phyloP scores from a whole-genome alignment of 805 yeast genomes.

The Candida pseudoglaebosa region DNA sequence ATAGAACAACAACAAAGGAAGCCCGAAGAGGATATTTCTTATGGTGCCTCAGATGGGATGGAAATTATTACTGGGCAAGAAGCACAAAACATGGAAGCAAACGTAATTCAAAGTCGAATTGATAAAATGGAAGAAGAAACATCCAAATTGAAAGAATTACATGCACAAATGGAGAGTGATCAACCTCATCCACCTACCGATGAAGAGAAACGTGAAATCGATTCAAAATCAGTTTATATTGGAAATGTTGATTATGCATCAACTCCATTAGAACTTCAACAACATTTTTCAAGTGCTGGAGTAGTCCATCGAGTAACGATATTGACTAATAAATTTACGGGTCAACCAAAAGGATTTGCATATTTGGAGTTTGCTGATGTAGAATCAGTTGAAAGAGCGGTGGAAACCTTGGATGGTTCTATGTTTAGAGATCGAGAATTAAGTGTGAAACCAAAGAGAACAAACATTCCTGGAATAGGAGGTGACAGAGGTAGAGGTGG shows the following conservation, averaged over 20 bases:
- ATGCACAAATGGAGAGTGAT: constrained; percentile 26
- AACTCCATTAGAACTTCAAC: constrained; percentile 75
- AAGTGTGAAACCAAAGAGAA: constrained; percentile 73
- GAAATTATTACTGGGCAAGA: constrained; percentile 2
- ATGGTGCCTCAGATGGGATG: constrained; percentile 1
- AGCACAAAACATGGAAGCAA: neutral
- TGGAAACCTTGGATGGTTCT: constrained; percentile 57
- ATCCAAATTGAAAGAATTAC: constrained; percentile 55
- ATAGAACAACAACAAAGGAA: constrained; percentile 12
- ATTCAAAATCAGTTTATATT: constrained; percentile 71
- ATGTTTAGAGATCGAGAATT: constrained; percentile 65
- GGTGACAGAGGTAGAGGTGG: constrained; percentile 15
- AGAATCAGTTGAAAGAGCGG: constrained; percentile 60
- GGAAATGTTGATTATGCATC: constrained; percentile 82
- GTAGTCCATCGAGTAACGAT: constrained; percentile 78
- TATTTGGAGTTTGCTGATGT: constrained; percentile 78
- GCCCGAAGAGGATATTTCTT: constrained; percentile 7
- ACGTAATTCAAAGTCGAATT: constrained; percentile 22
- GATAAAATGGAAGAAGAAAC: constrained; percentile 62
- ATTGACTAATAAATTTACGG: constrained; percentile 65
- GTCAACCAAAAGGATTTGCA: constrained; percentile 84
- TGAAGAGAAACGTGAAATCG: constrained; percentile 58
- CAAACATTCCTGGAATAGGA: constrained; percentile 73
- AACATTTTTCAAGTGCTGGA: constrained; percentile 67
- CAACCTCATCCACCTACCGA: constrained; percentile 14